Base-by-base conservation (phyloP, 805 yeast genomes). In the Metschnikowia baotianmanensis region DNA sequence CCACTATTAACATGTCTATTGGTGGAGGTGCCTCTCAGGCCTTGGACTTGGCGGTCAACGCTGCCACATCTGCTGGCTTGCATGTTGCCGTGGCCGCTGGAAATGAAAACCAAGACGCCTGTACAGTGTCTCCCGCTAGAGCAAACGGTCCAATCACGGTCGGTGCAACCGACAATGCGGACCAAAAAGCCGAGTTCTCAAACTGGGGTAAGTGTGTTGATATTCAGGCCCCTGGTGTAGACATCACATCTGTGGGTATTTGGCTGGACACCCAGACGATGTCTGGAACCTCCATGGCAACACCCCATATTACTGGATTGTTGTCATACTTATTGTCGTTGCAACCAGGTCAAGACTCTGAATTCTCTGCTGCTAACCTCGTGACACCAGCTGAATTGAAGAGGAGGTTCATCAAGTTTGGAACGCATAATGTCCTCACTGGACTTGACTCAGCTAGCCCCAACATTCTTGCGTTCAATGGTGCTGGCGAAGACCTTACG, bases 41-140 rank as follows among this genome's bases (percentile, higher is more conserved):
- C 7, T 76, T 90, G 53, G 95, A 88, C 59, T 55, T 81, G 62
- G 96, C 96, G 42, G 95, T 86, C 33, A 80, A 86, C 53, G 96
- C 96, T 32, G 96, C 95, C 28, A 88, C 86, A 36, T 74, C 78
- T 48, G 85, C 90, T 23, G 97, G 96, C 55, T 67, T 91, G 45
- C 93, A 87, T 61, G 84, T 91, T 62, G 95, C 96, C 26, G 96
- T 88, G 50, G 97, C 98, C 36, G 96, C 97, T 22, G 98, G 97
- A 69, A 90, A 91, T 64, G 95, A 86, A 59, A 83, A 86, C 61
- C 86, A 82, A 54, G 95, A 90, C 63, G 96, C 98, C 41, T 91
- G 98, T 76, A 77, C 81, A 62, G 78, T 80, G 40, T 89, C 96
- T 5, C 98, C 98, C 38, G 96, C 97, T 34, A 75, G 89, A 41